phyloP scores from a whole-genome alignment of 2,329 filamentous ascomycete genomes.

The Arthrobotrys megalospora region DNA sequence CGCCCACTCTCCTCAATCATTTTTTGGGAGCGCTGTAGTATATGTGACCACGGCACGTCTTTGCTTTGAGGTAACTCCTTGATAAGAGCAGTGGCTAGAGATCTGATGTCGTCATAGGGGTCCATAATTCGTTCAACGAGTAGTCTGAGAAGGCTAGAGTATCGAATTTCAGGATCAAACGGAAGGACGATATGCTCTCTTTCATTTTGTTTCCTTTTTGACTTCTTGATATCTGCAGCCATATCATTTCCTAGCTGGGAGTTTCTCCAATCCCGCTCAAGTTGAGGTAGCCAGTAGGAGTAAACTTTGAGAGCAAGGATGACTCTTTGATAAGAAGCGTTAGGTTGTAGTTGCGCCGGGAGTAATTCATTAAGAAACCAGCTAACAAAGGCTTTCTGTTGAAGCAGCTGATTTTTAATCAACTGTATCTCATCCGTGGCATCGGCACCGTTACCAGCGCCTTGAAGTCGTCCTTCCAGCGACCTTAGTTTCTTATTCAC shows the following conservation, averaged over 20 bases:
- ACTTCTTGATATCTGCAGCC: conserved; percentile 47
- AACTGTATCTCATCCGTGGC: neutral
- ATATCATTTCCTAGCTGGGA: conserved; percentile 19
- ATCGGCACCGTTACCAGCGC: neutral
- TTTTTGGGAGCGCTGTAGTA: conserved; percentile 72
- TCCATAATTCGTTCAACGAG: conserved; percentile 87
- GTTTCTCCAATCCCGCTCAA: conserved; percentile 34
- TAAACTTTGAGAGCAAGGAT: conserved; percentile 81
- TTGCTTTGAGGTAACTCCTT: conserved; percentile 69
- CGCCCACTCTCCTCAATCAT: conserved; percentile 80
- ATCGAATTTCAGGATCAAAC: conserved; percentile 47
- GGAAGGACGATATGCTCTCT: conserved; percentile 55
- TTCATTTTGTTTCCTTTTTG: conserved; percentile 46
- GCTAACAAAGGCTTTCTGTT: conserved; percentile 72
- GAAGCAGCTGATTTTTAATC: neutral
- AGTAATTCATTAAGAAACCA: conserved; percentile 81
- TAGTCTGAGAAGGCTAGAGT: conserved; percentile 71
- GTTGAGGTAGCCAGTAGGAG: conserved; percentile 70
- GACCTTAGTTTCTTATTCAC: conserved; percentile 39
- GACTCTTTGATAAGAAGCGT: conserved; percentile 90
- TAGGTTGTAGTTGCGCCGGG: conserved; percentile 80
- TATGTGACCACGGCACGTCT: conserved; percentile 68
- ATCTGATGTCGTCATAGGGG: conserved; percentile 92
- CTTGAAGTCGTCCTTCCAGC: conserved; percentile 25
- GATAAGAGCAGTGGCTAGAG: conserved; percentile 72